A percentile compares a stretch with the other conserved stretches of the same genome.
Conservation (phyloP, 495 filamentous ascomycete genomes). For the Penicillium lividum region DNA sequence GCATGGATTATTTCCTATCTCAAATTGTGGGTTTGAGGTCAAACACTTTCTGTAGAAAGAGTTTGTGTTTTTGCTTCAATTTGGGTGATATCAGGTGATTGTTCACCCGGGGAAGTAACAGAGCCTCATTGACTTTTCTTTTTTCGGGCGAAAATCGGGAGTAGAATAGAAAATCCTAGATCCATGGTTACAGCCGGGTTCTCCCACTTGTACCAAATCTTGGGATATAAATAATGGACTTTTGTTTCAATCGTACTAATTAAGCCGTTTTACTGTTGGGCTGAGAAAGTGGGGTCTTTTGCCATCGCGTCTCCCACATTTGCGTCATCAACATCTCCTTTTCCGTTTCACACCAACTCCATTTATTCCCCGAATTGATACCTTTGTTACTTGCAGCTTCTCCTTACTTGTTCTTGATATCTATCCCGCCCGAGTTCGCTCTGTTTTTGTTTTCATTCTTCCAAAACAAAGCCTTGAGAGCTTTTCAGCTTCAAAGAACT, state of each 20-base stretch:
- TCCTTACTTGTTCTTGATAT: neutral
- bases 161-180: neutral
- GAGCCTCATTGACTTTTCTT: constrained; percentile 2
- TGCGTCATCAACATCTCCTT: constrained; percentile 22
- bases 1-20: neutral
- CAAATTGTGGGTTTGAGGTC: too few relatives aligned
- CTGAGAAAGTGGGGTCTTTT: constrained; percentile 13
- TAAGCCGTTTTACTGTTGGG: neutral
- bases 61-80: too few relatives aligned
- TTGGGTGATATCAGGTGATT: too few relatives aligned
- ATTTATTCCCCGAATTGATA: constrained; percentile 13
- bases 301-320: constrained; percentile 16
- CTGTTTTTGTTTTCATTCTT: constrained; percentile 6
- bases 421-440: neutral
- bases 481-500: neutral
- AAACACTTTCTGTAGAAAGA: too few relatives aligned
- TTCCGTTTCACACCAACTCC: constrained; percentile 8
- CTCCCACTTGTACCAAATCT: neutral
- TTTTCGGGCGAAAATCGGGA: neutral
- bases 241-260: neutral
- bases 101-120: neutral
- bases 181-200: neutral
- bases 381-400: neutral
- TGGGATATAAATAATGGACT: neutral
- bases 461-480: neutral